Evolutionary conservation across 2,329 filamentous ascomycete genomes (phyloP).

Genomic region (Stemphylium beticola): DNA sequence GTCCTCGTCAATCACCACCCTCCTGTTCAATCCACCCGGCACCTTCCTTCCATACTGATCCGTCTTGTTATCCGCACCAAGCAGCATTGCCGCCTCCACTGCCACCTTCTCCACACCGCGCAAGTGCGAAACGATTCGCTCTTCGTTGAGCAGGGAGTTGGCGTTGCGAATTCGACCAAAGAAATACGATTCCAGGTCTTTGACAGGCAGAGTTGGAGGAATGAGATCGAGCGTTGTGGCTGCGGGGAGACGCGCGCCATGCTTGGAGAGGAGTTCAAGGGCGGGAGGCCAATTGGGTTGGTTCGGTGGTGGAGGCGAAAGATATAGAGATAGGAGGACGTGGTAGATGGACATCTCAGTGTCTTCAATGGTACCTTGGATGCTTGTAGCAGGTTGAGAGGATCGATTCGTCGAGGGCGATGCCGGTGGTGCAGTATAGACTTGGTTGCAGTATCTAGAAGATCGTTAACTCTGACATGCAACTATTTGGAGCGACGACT

Average conservation of each 20-base stretch:
- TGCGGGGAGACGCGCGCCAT: conserved; percentile 89
- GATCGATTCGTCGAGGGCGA: conserved; percentile 41
- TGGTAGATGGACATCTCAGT: conserved; percentile 83
- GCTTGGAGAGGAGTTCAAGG: conserved; percentile 84
- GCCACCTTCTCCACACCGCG: conserved; percentile 80
- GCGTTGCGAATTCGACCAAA: conserved; percentile 85
- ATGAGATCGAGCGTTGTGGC: conserved; percentile 85
- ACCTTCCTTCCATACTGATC: conserved; percentile 58
- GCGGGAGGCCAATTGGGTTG: conserved; percentile 77
- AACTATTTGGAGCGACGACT: background rate
- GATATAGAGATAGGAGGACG: conserved; percentile 85
- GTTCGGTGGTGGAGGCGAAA: conserved; percentile 78
- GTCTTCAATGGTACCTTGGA: conserved; percentile 56
- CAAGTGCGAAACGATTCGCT: conserved; percentile 76
- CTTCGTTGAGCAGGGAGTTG: conserved; percentile 81
- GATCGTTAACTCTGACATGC: conserved; percentile 49
- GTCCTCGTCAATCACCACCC: conserved; percentile 86
- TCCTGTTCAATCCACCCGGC: conserved; percentile 62
- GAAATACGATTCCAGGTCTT: conserved; percentile 88
- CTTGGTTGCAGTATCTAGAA: conserved; percentile 78
- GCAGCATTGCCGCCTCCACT: conserved; percentile 72
- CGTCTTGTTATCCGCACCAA: conserved; percentile 71
- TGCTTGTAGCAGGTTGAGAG: background rate
- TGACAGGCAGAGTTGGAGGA: conserved; percentile 77
- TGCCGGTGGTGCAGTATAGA: conserved; percentile 63